Base-by-base conservation (phyloP, 345 rosid genomes). In the Isatis tinctoria region DNA sequence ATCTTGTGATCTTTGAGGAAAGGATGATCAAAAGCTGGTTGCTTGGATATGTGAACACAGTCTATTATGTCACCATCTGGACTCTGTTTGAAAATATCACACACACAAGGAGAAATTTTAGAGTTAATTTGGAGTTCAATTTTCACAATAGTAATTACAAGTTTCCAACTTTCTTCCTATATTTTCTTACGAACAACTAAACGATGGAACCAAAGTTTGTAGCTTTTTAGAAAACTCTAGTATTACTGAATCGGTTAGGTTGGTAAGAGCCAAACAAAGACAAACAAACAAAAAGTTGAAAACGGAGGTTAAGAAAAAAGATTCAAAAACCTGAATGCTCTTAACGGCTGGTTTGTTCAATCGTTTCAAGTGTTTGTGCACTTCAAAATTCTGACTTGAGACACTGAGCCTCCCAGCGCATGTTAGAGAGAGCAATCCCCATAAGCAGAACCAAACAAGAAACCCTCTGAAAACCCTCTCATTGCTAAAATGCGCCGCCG, bases 21-120 rank as follows among this genome's bases (percentile, higher is more conserved):
- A 60, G 96, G 93, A 60, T 90, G 96, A 67, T 87, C 96, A 75
- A 90, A 86, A 77, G 96, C 89, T 16, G 91, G 88, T 79, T 90
- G 96, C 56, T 85, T 83, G 24, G 90, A 68, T 27, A 87, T 65
- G 60, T 70, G 81, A 56, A 87, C 84, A 73, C 91, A 89, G 74
- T 87, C 91, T 33, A 89, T 87, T 18, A 78, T 80, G 73, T 90
- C 93, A 8, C 92, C 96, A 76, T 90, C 96, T 72, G 80, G 82
- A 61, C 87, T 84, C 83, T 79, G 88, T 65, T 65, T 39, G 6
- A 60, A 54, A 43, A 24, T 4, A 69, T 8, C 44, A 70, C 79
- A 65, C 37, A 36, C 58, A 74, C 62, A 61, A 24, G 22, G 67
- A 44, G 5, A 28, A 35, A 52, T 16, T 20, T 67, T 10, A 40